A percentile compares a stretch with the other conserved stretches of the same genome.
Conservation (phyloP, 2,329 filamentous ascomycete species). For the Cordyceps cateniannulata region DNA sequence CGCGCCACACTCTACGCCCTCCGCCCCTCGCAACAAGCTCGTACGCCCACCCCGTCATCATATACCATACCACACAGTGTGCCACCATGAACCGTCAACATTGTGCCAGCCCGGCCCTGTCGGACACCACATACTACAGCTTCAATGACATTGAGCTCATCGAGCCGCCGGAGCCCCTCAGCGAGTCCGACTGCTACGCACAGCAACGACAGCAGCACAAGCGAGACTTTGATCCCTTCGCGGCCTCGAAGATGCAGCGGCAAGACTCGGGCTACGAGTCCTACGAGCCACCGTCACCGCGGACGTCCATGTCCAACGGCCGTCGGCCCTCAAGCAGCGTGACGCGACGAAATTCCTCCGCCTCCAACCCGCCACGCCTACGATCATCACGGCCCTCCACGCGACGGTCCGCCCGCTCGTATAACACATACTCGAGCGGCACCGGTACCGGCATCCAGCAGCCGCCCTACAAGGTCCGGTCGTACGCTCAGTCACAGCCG, state of each 20-base stretch:
- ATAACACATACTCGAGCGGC: conserved; percentile 20
- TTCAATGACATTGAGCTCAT: conserved; percentile 44
- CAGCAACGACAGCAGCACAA: conserved; percentile 9
- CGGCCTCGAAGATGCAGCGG: conserved; percentile 39
- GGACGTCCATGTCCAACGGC: conserved; percentile 29
- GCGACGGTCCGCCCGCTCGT: conserved; percentile 35
- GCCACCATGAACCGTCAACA: conserved; percentile 20
- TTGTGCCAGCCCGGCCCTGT: conserved; percentile 36
- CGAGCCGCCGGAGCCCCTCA: conserved; percentile 31
- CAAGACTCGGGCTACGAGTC: conserved; percentile 57
- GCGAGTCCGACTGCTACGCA: conserved; percentile 14
- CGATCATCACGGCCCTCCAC: conserved; percentile 33
- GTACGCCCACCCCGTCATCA: background rate
- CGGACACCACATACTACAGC: conserved; percentile 48
- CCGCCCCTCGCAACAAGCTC: background rate
- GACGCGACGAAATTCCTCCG: conserved; percentile 12
- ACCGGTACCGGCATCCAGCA: background rate
- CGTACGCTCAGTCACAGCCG: conserved; percentile 24
- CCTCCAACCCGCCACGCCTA: conserved; percentile 22
- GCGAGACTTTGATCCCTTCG: conserved; percentile 11
- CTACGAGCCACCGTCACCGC: conserved; percentile 29
- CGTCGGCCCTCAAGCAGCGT: conserved; percentile 17
- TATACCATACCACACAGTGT: background rate
- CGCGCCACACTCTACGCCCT: background rate
- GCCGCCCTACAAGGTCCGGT: conserved; percentile 29